These are phyloP conservation scores for Lachnum nothofagi DNA, from an alignment of 2,329 filamentous ascomycete genomes.

Conservation along the genomic window DNA sequence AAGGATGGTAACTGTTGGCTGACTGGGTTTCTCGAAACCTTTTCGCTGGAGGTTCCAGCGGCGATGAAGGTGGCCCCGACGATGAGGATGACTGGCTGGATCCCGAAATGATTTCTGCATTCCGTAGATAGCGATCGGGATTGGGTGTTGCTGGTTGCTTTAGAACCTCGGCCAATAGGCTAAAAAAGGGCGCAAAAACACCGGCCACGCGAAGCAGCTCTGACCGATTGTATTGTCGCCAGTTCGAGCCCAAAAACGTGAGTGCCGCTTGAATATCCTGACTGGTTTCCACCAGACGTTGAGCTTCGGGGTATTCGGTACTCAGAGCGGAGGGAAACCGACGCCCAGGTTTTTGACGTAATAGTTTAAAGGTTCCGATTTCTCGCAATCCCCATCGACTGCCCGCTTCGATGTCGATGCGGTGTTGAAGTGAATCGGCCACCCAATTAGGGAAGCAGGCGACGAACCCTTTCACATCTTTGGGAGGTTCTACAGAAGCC, in stretches of 20 bases:
- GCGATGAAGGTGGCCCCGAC: neutral
- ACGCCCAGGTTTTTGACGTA: neutral
- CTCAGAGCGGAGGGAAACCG: neutral
- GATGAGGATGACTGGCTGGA: neutral
- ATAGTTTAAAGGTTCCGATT: constrained; percentile 6
- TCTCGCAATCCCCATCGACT: constrained; percentile 6
- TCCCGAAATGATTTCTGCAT: neutral
- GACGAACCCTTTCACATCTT: neutral
- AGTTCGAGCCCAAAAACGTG: neutral
- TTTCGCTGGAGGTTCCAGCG: constrained; percentile 4
- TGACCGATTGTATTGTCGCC: neutral
- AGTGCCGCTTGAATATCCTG: neutral
- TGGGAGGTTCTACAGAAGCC: neutral
- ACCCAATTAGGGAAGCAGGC: neutral
- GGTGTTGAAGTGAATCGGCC: neutral
- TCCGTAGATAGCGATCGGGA: neutral
- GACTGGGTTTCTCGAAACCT: constrained; percentile 3
- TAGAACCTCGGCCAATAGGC: constrained; percentile 3
- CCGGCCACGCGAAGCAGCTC: neutral
- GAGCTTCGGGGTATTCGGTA: neutral
- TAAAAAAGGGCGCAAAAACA: constrained; percentile 5
- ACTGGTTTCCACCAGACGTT: neutral
- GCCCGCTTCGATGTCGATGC: constrained; percentile 3
- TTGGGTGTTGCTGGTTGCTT: neutral
- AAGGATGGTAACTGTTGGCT: neutral